phyloP scores from a whole-genome alignment of 2,329 filamentous ascomycete genomes.

The Acrocalymma vagum region DNA sequence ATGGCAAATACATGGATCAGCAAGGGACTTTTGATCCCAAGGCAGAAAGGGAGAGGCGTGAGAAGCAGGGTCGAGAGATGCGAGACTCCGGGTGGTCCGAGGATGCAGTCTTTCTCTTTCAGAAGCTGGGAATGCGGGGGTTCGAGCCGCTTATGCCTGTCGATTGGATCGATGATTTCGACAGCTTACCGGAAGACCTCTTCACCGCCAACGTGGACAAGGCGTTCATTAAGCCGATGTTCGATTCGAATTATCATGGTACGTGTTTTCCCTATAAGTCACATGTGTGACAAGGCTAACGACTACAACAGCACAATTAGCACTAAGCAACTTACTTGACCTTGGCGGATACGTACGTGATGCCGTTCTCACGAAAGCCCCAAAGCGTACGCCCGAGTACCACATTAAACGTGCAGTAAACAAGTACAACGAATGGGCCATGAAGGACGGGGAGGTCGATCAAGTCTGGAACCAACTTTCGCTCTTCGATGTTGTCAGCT shows the following conservation, averaged over 20 bases:
- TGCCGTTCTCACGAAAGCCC: conserved; percentile 49
- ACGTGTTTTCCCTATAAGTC: conserved; percentile 10
- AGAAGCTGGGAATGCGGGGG: conserved; percentile 63
- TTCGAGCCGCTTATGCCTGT: conserved; percentile 63
- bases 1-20: conserved; percentile 35
- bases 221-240: conserved; percentile 57
- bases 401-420: conserved; percentile 53
- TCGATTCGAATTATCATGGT: conserved; percentile 57
- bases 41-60: conserved; percentile 30
- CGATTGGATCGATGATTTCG: conserved; percentile 63
- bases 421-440: conserved; percentile 63
- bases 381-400: conserved; percentile 44
- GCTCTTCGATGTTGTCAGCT: conserved; percentile 56
- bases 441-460: conserved; percentile 57
- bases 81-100: conserved; percentile 58
- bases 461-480: conserved; percentile 47
- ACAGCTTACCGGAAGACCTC: conserved; percentile 60
- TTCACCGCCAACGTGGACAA: conserved; percentile 55
- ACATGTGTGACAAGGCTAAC: neutral
- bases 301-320: conserved; percentile 55
- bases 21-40: conserved; percentile 31
- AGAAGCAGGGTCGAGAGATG: conserved; percentile 41
- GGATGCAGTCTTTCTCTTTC: conserved; percentile 62
- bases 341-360: conserved; percentile 63
- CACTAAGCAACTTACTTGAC: conserved; percentile 58